phyloP scores from a whole-genome alignment of 139 green algal species.

The Edaphochlamys debaryana region DNA sequence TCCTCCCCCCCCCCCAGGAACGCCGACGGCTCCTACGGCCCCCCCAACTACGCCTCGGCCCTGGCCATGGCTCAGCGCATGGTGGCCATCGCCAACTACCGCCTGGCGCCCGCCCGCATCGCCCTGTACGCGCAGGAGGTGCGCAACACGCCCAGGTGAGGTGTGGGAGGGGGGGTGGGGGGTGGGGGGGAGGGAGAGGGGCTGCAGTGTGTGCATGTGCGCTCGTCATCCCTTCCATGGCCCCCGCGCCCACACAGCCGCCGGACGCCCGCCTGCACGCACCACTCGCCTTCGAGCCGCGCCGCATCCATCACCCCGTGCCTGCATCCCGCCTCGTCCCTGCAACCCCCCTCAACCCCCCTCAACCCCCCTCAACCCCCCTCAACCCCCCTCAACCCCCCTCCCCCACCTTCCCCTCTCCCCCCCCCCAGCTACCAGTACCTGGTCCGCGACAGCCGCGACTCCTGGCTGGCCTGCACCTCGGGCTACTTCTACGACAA shows the following conservation, averaged over 20 bases:
- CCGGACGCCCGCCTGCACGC: too few species aligned
- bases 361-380: too few species aligned
- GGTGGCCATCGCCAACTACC: constrained; percentile 7
- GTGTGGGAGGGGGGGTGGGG: too few species aligned
- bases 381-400: too few species aligned
- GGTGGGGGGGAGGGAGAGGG: too few species aligned
- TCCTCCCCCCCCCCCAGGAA: background rate
- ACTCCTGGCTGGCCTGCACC: constrained; percentile 4
- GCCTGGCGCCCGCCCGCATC: constrained; percentile 6
- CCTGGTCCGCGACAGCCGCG: background rate
- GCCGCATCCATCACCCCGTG: too few species aligned
- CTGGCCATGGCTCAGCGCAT: constrained; percentile 8
- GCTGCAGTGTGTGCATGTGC: too few species aligned
- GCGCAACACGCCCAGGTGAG: background rate
- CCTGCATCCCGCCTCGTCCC: too few species aligned
- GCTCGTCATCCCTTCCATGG: too few species aligned
- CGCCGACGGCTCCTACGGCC: constrained; percentile 1
- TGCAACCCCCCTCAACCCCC: too few species aligned
- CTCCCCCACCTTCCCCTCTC: background rate
- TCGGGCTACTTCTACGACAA: background rate
- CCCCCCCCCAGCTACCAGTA: constrained; percentile 1
- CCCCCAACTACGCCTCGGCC: background rate
- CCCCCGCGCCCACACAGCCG: too few species aligned
- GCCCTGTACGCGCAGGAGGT: background rate
- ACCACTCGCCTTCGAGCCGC: too few species aligned